Conservation (phyloP, 495 filamentous ascomycete species). For the Lepidopterella palustris region DNA sequence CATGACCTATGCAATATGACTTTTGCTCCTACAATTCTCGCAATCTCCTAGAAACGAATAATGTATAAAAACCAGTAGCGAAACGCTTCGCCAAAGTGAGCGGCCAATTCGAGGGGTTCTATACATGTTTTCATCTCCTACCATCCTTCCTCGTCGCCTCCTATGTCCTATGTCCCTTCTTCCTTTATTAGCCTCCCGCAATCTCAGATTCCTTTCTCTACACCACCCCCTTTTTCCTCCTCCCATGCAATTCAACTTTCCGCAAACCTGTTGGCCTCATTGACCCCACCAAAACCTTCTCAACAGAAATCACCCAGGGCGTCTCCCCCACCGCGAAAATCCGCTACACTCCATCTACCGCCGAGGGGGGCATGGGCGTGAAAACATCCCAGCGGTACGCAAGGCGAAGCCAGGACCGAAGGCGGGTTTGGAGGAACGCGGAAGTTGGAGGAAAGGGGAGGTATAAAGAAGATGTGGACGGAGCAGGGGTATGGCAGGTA, state of each 20-base stretch:
- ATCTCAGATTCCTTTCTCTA: not conserved
- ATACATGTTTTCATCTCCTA: conserved; percentile 1
- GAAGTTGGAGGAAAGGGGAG: conserved; percentile 17
- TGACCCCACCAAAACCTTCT: conserved; percentile 12
- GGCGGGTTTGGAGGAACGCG: conserved; percentile 20
- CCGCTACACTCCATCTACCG: conserved; percentile 47
- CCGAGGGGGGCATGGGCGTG: conserved; percentile 50
- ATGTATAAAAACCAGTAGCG: conserved; percentile 46
- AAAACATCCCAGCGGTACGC: conserved; percentile 19
- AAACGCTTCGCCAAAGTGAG: conserved; percentile 47
- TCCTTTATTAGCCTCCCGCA: not conserved
- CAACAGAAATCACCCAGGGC: conserved; percentile 31
- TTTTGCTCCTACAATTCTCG: not conserved
- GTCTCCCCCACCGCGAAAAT: conserved; percentile 44
- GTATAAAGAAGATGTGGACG: conserved; percentile 40
- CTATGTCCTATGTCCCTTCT: not conserved
- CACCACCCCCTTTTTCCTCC: not conserved
- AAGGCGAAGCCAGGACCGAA: conserved; percentile 17
- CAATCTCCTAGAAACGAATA: conserved; percentile 50
- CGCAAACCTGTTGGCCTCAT: not conserved
- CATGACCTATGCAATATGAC: too few relatives aligned
- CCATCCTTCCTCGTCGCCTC: not conserved
- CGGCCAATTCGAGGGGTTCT: conserved; percentile 54
- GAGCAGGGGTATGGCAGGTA: conserved; percentile 53
- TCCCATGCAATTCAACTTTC: conserved; percentile 12